phyloP scores from a whole-genome alignment of 192 early-diverging fungal genomes.

The Entomortierella beljakovae region DNA sequence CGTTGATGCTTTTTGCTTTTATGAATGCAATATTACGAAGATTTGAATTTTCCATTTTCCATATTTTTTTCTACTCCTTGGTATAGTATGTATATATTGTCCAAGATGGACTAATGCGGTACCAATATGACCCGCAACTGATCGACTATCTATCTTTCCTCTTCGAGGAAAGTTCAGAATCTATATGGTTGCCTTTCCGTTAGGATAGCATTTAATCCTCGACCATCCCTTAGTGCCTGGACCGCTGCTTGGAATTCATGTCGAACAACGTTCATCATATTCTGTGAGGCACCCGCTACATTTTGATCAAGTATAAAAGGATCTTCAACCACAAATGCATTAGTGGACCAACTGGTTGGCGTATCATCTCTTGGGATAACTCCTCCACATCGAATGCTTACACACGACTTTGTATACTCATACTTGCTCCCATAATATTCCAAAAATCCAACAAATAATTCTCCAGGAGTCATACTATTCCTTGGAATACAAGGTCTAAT shows the following conservation, averaged over 20 bases:
- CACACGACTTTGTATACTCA: constrained; percentile 39
- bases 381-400: constrained; percentile 40
- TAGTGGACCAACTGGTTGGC: constrained; percentile 10
- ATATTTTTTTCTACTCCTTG: no score
- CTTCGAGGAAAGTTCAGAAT: not conserved
- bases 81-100: no score
- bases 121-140: no score
- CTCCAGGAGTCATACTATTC: constrained; percentile 47
- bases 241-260: constrained; percentile 52
- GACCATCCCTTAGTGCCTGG: constrained; percentile 36
- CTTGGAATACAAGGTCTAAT: constrained; percentile 36
- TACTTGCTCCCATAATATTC: constrained; percentile 50
- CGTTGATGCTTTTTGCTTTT: no score
- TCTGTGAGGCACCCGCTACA: constrained; percentile 25
- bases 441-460: constrained; percentile 47
- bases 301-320: constrained; percentile 44
- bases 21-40: no score
- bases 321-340: constrained; percentile 48
- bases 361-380: constrained; percentile 32
- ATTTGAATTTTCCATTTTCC: no score
- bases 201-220: constrained; percentile 40
- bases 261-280: constrained; percentile 49
- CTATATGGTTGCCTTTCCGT: constrained; percentile 24
- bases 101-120: no score
- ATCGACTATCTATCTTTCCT: no score